A percentile compares a stretch with the other conserved stretches of the same genome.
These are phyloP conservation scores for Pseudocercospora cruenta DNA, from an alignment of 2,329 filamentous ascomycete species.

Conservation along the genomic window DNA sequence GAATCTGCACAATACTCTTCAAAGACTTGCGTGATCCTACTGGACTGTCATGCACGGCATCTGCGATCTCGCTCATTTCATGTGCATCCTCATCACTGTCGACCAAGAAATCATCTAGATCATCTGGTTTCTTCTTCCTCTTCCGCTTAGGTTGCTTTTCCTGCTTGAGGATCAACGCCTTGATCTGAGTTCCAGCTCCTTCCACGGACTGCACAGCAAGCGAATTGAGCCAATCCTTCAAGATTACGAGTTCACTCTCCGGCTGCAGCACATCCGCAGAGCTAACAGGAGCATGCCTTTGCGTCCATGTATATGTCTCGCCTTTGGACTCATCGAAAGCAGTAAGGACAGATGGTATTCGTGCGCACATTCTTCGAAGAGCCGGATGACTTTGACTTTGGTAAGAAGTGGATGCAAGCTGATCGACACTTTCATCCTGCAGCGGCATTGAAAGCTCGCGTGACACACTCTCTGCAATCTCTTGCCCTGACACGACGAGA, in stretches of 20 bases:
- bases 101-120: slow-evolving; percentile 79
- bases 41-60: slow-evolving; percentile 38
- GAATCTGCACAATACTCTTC: slow-evolving; percentile 47
- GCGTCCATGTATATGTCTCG: slow-evolving; percentile 73
- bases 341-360: slow-evolving; percentile 66
- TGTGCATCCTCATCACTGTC: slow-evolving; percentile 75
- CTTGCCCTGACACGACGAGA: slow-evolving; percentile 38
- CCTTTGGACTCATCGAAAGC: slow-evolving; percentile 80
- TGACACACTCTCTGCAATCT: slow-evolving; percentile 44
- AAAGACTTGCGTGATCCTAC: slow-evolving; percentile 13
- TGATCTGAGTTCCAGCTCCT: slow-evolving; percentile 53
- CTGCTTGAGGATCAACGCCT: slow-evolving; percentile 13
- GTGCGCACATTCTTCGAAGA: slow-evolving; percentile 61
- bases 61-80: slow-evolving; percentile 69
- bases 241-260: slow-evolving; percentile 68
- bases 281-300: slow-evolving; percentile 78
- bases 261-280: slow-evolving; percentile 75
- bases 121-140: slow-evolving; percentile 63
- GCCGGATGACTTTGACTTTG: slow-evolving; percentile 56
- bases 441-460: slow-evolving; percentile 34
- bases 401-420: slow-evolving; percentile 20
- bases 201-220: slow-evolving; percentile 78
- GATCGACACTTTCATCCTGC: slow-evolving; percentile 17
- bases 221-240: slow-evolving; percentile 80
- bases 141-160: slow-evolving; percentile 58